Base-by-base conservation (phyloP, 2,329 filamentous ascomycete genomes). In the Trichophyton benhamiae region DNA sequence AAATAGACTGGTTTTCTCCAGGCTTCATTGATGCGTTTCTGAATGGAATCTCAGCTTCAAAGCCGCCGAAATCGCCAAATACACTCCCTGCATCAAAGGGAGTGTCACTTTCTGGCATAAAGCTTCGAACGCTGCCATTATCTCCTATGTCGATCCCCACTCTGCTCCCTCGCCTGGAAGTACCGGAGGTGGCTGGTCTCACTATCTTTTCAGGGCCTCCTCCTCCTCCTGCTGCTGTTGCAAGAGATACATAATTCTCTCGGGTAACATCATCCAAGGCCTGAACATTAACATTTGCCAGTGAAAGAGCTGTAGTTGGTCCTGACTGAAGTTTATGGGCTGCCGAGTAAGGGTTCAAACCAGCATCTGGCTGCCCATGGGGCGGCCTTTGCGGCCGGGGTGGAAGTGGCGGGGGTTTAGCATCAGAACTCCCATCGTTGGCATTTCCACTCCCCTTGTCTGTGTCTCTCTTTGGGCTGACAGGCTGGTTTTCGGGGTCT, bases 241-340 rank as follows among this genome's bases (percentile, higher is more conserved):
- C 69, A 15, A 80, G 74, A 25, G 75, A 75, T 15, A 77, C 73
- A 68, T 87, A 87, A 1, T 82, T 86, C 42, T 87, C 85, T 63
- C 83, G 80, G 20, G 83, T 83, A 63, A 83, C 84, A 71, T 89
- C 88, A 9, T 84, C 84, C 65, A 88, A 87, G 0, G 85, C 85
- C 58, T 91, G 80, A 0, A 87, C 89, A 67, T 89, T 87, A 61
- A 91, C 86, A 66, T 92, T 91, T 64, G 91, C 81, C 15, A 89
- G 82, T 0, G 90, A 92, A 13, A 97, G 70, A 8, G 91, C 91
- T 0, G 91, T 96, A 2, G 91, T 96, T 57, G 92, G 84, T 63
- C 84, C 85, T 1, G 87, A 85, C 61, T 77, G 75, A 25, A 80
- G 67, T 36, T 67, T 70, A 30, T 73, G 66, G 59, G 71, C 71